Evolutionary conservation across 1,139 yeast genomes (phyloP), one percentile per base, ranked within the genome.

Genomic region (Kodamaea plutei): DNA sequence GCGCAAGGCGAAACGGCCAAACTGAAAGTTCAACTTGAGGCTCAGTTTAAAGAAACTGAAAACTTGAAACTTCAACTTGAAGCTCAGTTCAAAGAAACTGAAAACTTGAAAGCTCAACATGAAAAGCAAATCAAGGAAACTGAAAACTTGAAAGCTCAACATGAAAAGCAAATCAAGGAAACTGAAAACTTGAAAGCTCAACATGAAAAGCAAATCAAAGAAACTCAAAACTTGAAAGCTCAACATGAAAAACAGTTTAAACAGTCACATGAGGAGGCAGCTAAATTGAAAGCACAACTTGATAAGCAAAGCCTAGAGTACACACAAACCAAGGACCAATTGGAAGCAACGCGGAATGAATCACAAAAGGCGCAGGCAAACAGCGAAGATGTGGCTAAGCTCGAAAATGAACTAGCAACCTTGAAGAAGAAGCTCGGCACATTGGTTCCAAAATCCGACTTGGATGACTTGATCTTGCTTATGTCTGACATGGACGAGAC

Each of bases 401-500:
- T n/a, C n/a, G n/a, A n/a, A n/a, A 21, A 21, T 9, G 23, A 23
- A 8, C 5, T 21, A n/a, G 23, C 12, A 5, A 13, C 23, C 4
- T 34, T 53, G n/a, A 40, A 44, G 24, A 38, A 36, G 22, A 35
- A 39, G 22, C 25, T 29, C 7, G 34, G 29, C 5, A 43, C 47
- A 11, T 38, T 43, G 46, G 82, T 76, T 10, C 73, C 80, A 0
- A 75, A 68, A 43, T 52, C 74, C 2, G 94, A 84, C 29, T 52
- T 82, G 9, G 95, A 87, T 48, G 95, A 84, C 36, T 56, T 85
- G 39, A 74, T 85, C 79, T 59, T 84, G 25, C 59, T 85, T 25
- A 74, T 87, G 57, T 69, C 82, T 9, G 94, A 84, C 26, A 60
- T 84, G 48, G 93, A 84, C 42, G 91, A 84, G 30, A 73, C 73